phyloP scores from a whole-genome alignment of 208 protist species.

The Kentomonas sorsogonicus region DNA sequence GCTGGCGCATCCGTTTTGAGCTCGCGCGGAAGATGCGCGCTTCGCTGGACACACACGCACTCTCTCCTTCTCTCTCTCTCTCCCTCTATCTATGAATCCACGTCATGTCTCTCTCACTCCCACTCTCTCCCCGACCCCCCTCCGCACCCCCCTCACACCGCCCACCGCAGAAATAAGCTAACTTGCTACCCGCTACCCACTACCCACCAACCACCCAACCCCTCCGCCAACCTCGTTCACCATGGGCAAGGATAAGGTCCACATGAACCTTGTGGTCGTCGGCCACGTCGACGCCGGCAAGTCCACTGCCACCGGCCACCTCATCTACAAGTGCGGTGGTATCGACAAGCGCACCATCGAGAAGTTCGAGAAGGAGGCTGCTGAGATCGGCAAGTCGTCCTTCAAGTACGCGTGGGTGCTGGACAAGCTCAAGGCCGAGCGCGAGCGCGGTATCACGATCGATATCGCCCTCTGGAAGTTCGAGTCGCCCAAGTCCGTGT shows the following conservation, averaged over 20 bases:
- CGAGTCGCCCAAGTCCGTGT: slow-evolving; percentile 79
- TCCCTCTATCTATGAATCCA: too few relatives aligned
- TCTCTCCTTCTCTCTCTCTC: too few relatives aligned
- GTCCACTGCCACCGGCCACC: slow-evolving; percentile 83
- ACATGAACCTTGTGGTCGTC: slow-evolving; percentile 31
- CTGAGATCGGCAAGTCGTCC: slow-evolving; percentile 85
- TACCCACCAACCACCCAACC: not conserved
- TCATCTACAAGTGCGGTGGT: slow-evolving; percentile 88
- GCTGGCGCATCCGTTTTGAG: too few relatives aligned
- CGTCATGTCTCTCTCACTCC: too few relatives aligned
- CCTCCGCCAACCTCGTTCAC: too few relatives aligned
- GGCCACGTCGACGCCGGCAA: slow-evolving; percentile 50
- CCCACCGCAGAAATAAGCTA: too few relatives aligned
- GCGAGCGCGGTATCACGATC: slow-evolving; percentile 91
- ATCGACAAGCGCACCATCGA: slow-evolving; percentile 87
- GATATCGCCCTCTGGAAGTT: slow-evolving; percentile 91
- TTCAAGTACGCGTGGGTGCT: slow-evolving; percentile 93
- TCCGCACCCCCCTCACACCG: too few relatives aligned
- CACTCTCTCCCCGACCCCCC: too few relatives aligned
- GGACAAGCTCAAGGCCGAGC: slow-evolving; percentile 89
- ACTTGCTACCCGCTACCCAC: too few relatives aligned
- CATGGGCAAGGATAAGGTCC: slow-evolving; percentile 57
- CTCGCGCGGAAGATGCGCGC: too few relatives aligned
- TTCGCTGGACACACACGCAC: too few relatives aligned
- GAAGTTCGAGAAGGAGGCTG: slow-evolving; percentile 88